A percentile compares a stretch with the other conserved stretches of the same genome.
These are phyloP conservation scores for Colletotrichum brevisporum DNA, from an alignment of 2,329 filamentous ascomycete genomes.

Conservation along the genomic window DNA sequence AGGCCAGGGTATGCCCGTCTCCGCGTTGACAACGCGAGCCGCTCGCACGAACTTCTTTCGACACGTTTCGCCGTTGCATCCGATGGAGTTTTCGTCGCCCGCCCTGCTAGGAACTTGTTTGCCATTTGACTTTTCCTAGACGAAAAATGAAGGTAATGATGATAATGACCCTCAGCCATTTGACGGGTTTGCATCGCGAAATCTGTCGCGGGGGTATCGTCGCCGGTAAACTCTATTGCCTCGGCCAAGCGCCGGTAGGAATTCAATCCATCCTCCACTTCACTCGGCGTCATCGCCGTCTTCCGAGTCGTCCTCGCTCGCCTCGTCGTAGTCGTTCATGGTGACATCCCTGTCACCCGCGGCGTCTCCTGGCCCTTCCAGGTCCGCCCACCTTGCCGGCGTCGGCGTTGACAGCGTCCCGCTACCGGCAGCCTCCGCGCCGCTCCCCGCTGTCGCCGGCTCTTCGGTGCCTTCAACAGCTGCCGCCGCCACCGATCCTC, in stretches of 20 bases:
- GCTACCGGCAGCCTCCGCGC: background rate
- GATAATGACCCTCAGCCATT: background rate
- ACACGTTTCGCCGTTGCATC: conserved; percentile 21
- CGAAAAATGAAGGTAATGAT: background rate
- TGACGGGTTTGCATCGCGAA: background rate
- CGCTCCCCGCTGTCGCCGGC: background rate
- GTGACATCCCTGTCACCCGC: conserved; percentile 35
- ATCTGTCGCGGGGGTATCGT: background rate
- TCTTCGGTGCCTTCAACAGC: background rate
- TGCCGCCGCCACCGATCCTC: background rate
- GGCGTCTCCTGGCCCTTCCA: conserved; percentile 43
- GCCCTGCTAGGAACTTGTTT: background rate
- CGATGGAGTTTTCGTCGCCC: background rate
- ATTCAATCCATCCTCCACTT: background rate
- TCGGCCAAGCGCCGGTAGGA: background rate
- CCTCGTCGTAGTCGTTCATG: conserved; percentile 38
- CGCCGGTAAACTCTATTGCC: background rate
- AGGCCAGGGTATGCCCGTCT: conserved; percentile 24
- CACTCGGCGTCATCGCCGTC: conserved; percentile 44
- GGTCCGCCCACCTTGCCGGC: conserved; percentile 52
- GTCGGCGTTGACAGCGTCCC: conserved; percentile 51
- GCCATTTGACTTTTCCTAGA: background rate
- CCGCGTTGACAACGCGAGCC: background rate
- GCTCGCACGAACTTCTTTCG: background rate
- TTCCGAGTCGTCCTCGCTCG: conserved; percentile 43